Percentiles rank a stretch among this genome's conserved stretches.
Evolutionary conservation across 2,329 filamentous ascomycete species (phyloP).

Genomic region (Neocucurbitaria cava): DNA sequence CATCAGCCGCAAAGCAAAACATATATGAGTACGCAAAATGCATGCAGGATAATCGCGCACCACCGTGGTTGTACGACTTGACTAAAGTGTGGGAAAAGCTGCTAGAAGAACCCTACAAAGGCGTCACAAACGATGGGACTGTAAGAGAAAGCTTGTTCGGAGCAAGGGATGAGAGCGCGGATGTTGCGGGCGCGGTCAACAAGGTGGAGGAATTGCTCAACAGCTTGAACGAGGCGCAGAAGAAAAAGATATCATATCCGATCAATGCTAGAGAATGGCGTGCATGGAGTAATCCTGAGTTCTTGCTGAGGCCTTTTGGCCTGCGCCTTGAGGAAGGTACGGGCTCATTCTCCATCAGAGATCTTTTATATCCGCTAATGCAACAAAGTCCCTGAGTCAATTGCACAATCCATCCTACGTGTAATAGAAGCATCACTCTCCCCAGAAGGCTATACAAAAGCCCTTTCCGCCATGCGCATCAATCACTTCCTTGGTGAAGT

Average conservation of each 20-base stretch:
- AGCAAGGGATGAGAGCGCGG: slow-evolving; percentile 69
- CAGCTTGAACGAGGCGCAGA: slow-evolving; percentile 59
- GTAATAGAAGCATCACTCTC: slow-evolving; percentile 68
- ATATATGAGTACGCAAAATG: slow-evolving; percentile 67
- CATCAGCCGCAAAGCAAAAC: slow-evolving; percentile 67
- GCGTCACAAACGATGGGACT: slow-evolving; percentile 72
- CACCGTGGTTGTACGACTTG: slow-evolving; percentile 67
- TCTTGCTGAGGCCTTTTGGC: slow-evolving; percentile 72
- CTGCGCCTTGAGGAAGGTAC: slow-evolving; percentile 70
- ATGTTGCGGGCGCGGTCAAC: slow-evolving; percentile 63
- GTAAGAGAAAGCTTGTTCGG: slow-evolving; percentile 63
- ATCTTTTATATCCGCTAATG: slow-evolving; percentile 7
- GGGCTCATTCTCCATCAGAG: neutral
- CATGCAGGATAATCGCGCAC: slow-evolving; percentile 64
- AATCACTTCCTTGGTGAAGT: slow-evolving; percentile 78
- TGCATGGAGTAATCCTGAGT: slow-evolving; percentile 75
- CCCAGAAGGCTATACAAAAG: slow-evolving; percentile 74
- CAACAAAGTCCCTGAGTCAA: slow-evolving; percentile 34
- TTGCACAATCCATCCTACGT: slow-evolving; percentile 56
- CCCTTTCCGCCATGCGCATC: slow-evolving; percentile 72
- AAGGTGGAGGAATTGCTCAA: slow-evolving; percentile 57
- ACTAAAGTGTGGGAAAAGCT: slow-evolving; percentile 49
- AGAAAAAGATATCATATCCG: slow-evolving; percentile 61
- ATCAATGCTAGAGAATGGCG: slow-evolving; percentile 76
- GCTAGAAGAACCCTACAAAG: slow-evolving; percentile 70